A percentile compares a stretch with the other conserved stretches of the same genome.
phyloP scores from a whole-genome alignment of 805 yeast genomes.

The Sugiyamaella marilandica region DNA sequence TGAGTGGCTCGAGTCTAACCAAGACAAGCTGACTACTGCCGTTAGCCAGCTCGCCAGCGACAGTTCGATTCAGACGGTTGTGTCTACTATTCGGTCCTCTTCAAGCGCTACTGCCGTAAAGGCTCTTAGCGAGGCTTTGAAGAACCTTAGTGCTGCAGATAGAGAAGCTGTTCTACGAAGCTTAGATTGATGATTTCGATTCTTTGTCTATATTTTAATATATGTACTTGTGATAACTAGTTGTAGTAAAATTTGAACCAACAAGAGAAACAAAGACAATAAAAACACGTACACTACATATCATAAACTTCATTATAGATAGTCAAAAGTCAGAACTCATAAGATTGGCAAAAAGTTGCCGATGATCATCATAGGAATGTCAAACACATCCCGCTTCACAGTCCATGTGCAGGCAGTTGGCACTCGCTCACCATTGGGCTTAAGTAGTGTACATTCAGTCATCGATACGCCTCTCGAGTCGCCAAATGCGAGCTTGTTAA shows the following conservation, averaged over 20 bases:
- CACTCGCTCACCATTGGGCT: conserved; percentile 38
- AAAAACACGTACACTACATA: neutral
- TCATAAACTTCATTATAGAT: too few species aligned
- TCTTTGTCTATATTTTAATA: neutral
- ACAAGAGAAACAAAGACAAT: neutral
- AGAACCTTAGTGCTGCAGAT: conserved; percentile 30
- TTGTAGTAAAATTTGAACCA: neutral
- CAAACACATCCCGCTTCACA: conserved; percentile 75
- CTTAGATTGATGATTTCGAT: neutral
- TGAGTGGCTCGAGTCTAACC: conserved; percentile 79
- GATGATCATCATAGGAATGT: conserved; percentile 76
- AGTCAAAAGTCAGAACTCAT: neutral
- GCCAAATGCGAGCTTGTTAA: conserved; percentile 69
- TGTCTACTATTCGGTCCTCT: conserved; percentile 18
- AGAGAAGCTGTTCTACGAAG: conserved; percentile 30
- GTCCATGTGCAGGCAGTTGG: conserved; percentile 82
- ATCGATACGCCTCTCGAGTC: conserved; percentile 38
- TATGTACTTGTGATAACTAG: neutral
- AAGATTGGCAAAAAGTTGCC: conserved; percentile 46
- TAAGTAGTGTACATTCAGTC: conserved; percentile 37
- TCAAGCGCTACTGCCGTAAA: conserved; percentile 16
- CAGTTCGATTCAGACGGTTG: conserved; percentile 19
- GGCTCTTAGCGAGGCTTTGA: conserved; percentile 30
- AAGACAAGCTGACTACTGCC: conserved; percentile 46
- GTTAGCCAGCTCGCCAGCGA: conserved; percentile 25